Base-by-base conservation (phyloP, 805 yeast species). In the Pichia cabralensis region DNA sequence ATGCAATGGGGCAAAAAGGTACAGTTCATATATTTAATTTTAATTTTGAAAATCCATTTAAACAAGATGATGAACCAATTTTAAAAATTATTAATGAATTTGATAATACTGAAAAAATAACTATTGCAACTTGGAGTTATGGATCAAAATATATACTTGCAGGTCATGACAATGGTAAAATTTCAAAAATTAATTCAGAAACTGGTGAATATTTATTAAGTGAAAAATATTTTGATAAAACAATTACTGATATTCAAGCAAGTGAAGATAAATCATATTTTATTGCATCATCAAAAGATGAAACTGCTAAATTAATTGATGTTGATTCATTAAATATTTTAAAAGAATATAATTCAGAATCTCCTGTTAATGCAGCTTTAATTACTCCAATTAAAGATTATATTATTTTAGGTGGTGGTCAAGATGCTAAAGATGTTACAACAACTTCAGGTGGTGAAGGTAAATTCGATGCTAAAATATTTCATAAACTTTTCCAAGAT, bases 381-480 rank as follows among this genome's bases (percentile, higher is more conserved):
- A 80, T 92, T 47, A 88, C 98, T 12, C 94, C 97, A 18, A 67
- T 77, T 38, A 92, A 92, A 64, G 89, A 92, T 55, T 89, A 79
- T 55, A 81, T 92, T 42, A 79, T 92, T 32, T 69, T 92, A 42
- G 98, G 97, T 35, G 99, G 99, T 65, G 99, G 99, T 76, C 97
- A 92, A 68, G 97, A 86, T 52, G 97, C 98, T 26, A 77, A 86
- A 61, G 94, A 88, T 59, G 99, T 92, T 55, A 92, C 99, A 28
- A 92, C 97, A n/a, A 86, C 97, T 19, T 74, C 92, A 28, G 76
- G 86, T 36, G 69, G 80, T 31, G 95, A 89, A 61, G 98, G 98
- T 66, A 84, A 84, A 56, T 92, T 92, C 60, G 97, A 92, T 67
- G 92, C 96, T 24, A 76, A 95, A 64, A 83, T 92, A 59, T 85